Conservation (phyloP, 495 filamentous ascomycete species). For the Sabuloglossum arenarium region DNA sequence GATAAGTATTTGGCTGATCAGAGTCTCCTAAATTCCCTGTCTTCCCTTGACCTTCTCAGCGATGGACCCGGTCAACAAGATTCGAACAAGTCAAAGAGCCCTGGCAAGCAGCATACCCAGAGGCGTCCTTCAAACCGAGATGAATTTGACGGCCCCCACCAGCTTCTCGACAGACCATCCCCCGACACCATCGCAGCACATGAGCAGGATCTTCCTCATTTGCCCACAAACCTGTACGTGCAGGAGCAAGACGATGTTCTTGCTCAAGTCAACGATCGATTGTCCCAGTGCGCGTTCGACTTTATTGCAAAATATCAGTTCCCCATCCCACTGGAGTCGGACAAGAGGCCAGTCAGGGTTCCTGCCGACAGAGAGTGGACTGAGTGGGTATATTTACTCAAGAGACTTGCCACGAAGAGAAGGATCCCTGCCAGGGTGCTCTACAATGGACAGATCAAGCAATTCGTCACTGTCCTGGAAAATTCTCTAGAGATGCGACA, state of each 20-base stretch:
- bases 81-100: background rate
- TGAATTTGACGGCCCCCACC: constrained; percentile 74
- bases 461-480: constrained; percentile 62
- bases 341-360: constrained; percentile 59
- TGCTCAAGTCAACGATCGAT: constrained; percentile 56
- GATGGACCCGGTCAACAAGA: background rate
- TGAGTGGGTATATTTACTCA: constrained; percentile 78
- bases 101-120: background rate
- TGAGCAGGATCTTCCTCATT: constrained; percentile 57
- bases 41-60: background rate
- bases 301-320: constrained; percentile 83
- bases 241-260: constrained; percentile 71
- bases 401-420: constrained; percentile 65
- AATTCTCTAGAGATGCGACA: constrained; percentile 75
- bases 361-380: constrained; percentile 77
- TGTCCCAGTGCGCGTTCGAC: constrained; percentile 71
- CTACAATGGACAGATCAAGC: constrained; percentile 79
- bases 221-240: constrained; percentile 62
- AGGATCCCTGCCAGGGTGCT: constrained; percentile 64
- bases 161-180: constrained; percentile 48
- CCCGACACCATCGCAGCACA: constrained; percentile 45
- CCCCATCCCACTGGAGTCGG: constrained; percentile 57
- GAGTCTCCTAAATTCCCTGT: background rate
- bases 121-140: constrained; percentile 36
- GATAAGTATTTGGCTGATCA: background rate